A percentile compares a stretch with the other conserved stretches of the same genome.
These are phyloP conservation scores for Scheffersomyces coipomensis DNA, from an alignment of 805 yeast genomes.

Conservation along the genomic window DNA sequence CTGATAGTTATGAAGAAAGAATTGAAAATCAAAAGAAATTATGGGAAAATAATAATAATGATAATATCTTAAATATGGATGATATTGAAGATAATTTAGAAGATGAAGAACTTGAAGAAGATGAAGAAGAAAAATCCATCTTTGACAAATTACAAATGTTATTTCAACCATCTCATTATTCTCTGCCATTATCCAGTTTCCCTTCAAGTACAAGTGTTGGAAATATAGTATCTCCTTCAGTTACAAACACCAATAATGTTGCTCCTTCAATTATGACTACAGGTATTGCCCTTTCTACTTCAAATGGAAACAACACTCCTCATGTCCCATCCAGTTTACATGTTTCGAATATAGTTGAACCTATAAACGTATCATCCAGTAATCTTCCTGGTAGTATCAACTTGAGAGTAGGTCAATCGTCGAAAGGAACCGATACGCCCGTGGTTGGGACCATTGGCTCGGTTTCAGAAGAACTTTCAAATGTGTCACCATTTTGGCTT, in stretches of 20 bases:
- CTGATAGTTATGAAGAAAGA: constrained; percentile 4
- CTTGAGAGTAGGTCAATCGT: background rate
- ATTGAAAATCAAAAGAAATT: constrained; percentile 9
- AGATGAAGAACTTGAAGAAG: constrained; percentile 4
- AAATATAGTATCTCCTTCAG: background rate
- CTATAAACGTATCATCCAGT: background rate
- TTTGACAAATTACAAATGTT: constrained; percentile 17
- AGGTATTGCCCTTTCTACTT: background rate
- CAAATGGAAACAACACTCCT: background rate
- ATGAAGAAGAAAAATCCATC: constrained; percentile 4
- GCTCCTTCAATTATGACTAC: background rate
- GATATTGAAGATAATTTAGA: constrained; percentile 3
- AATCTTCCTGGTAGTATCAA: background rate
- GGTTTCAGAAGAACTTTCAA: background rate
- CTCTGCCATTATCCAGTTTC: constrained; percentile 5
- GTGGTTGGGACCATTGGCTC: constrained; percentile 3
- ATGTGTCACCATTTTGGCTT: constrained; percentile 59
- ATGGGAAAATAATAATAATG: constrained; percentile 11
- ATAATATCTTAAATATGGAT: constrained; percentile 2
- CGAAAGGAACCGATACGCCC: constrained; percentile 2
- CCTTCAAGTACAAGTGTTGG: constrained; percentile 3
- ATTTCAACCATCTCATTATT: constrained; percentile 23
- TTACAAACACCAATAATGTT: background rate
- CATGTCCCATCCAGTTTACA: background rate
- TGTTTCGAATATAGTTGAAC: background rate